These are phyloP conservation scores for Agrocybe pediades DNA, from an alignment of 768 basidiomycete species.

Conservation along the genomic window DNA sequence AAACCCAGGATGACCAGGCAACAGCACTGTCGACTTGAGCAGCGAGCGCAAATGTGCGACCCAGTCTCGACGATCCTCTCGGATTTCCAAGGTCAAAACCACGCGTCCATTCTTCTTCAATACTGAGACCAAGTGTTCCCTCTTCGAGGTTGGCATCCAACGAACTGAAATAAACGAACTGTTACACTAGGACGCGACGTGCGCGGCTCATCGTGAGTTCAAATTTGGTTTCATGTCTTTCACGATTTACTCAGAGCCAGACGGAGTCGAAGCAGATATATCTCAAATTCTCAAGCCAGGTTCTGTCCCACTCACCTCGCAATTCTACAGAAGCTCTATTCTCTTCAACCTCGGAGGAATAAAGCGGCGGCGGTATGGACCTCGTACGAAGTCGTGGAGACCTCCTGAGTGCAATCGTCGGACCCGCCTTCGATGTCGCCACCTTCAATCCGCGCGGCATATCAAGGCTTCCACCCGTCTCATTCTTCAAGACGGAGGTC, in stretches of 20 bases:
- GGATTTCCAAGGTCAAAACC: too few relatives aligned
- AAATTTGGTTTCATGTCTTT: background rate
- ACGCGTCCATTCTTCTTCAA: too few relatives aligned
- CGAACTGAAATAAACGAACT: constrained; percentile 6
- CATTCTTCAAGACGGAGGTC: constrained; percentile 34
- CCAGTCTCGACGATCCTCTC: too few relatives aligned
- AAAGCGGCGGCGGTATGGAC: constrained; percentile 43
- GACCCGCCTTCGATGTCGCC: constrained; percentile 46
- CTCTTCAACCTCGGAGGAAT: constrained; percentile 52
- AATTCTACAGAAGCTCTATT: constrained; percentile 42
- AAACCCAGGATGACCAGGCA: too few relatives aligned
- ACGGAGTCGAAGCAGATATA: constrained; percentile 38
- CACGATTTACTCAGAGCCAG: constrained; percentile 33
- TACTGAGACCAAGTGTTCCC: too few relatives aligned
- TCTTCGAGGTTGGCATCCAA: too few relatives aligned
- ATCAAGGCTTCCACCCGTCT: constrained; percentile 33
- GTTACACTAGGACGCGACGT: constrained; percentile 4
- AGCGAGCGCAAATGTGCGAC: too few relatives aligned
- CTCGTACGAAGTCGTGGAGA: constrained; percentile 22
- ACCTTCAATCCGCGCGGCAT: constrained; percentile 32
- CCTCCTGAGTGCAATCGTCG: constrained; percentile 31
- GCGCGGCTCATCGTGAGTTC: constrained; percentile 10
- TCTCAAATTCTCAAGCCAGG: constrained; percentile 45
- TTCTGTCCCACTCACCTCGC: constrained; percentile 21
- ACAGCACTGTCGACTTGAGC: too few relatives aligned